Evolutionary conservation across 345 rosid genomes (phyloP).

Genomic region (Populus simonii): DNA sequence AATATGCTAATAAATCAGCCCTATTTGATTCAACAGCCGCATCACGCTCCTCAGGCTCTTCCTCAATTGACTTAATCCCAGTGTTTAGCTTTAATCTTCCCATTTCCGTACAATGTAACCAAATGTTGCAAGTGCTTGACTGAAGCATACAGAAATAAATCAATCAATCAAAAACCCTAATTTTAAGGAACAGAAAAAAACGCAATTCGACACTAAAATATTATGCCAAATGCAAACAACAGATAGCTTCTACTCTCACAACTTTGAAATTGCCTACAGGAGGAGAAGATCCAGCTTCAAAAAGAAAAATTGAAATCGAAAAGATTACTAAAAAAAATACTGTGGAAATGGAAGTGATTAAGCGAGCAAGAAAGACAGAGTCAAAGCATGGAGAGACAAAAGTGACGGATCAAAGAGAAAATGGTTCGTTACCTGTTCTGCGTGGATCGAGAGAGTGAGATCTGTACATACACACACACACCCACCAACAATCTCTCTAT

Average conservation of each 20-base stretch:
- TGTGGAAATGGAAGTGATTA: too few relatives aligned
- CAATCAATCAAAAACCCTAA: slow-evolving; percentile 30
- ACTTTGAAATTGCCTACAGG: too few relatives aligned
- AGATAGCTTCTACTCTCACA: too few relatives aligned
- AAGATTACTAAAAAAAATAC: too few relatives aligned
- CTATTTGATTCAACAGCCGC: slow-evolving; percentile 44
- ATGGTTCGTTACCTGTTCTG: background rate
- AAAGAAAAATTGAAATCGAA: too few relatives aligned
- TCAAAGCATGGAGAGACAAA: background rate
- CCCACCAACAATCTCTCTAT: background rate
- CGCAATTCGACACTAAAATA: too few relatives aligned
- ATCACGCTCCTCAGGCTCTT: slow-evolving; percentile 89
- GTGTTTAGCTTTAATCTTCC: slow-evolving; percentile 87
- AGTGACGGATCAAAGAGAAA: background rate
- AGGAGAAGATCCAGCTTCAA: too few relatives aligned
- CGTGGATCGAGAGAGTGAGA: slow-evolving; percentile 14
- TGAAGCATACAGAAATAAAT: slow-evolving; percentile 10
- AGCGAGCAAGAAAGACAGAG: too few relatives aligned
- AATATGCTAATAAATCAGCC: slow-evolving; percentile 65
- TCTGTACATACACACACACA: background rate
- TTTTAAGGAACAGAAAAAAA: too few relatives aligned
- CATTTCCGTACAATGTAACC: slow-evolving; percentile 43
- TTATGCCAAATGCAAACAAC: too few relatives aligned
- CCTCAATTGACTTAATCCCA: slow-evolving; percentile 88
- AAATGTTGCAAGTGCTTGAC: slow-evolving; percentile 15